Conservation (phyloP, 78 protist species). For the Dictyostelium capitatum region DNA sequence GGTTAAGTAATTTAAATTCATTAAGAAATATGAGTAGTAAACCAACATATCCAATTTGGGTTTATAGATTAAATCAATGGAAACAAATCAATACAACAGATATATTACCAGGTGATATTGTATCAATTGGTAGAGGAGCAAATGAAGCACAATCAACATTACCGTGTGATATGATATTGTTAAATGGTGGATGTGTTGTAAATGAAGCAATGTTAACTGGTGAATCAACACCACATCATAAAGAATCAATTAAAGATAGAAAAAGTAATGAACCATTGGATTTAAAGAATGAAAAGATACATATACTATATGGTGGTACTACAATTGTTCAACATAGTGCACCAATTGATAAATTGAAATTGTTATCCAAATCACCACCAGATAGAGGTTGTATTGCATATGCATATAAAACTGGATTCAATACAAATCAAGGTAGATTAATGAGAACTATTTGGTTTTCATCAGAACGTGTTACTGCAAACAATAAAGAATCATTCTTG, state of each 20-base stretch:
- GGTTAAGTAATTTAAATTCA: constrained; percentile 70
- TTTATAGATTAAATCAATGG: constrained; percentile 79
- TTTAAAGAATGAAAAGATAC: constrained; percentile 65
- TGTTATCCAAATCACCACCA: constrained; percentile 1
- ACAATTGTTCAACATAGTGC: constrained; percentile 80
- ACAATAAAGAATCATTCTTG: constrained; percentile 87
- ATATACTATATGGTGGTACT: constrained; percentile 95
- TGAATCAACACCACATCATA: constrained; percentile 95
- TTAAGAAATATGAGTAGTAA: constrained; percentile 82
- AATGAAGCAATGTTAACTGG: constrained; percentile 99
- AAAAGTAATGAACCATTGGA: background rate
- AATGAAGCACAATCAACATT: constrained; percentile 57
- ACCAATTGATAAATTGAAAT: background rate
- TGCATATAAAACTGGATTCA: constrained; percentile 96
- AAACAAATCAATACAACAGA: constrained; percentile 67
- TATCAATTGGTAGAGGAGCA: constrained; percentile 49
- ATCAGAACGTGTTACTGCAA: constrained; percentile 91
- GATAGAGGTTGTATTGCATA: constrained; percentile 81
- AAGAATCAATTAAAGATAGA: constrained; percentile 83
- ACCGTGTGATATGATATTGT: constrained; percentile 94
- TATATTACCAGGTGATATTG: constrained; percentile 84
- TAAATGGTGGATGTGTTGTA: constrained; percentile 96
- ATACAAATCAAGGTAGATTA: constrained; percentile 96
- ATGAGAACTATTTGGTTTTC: constrained; percentile 96
- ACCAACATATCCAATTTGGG: constrained; percentile 70